Evolutionary conservation across 306 rosid species (phyloP), one percentile per base, ranked within the genome.

Genomic region (Quercus mongolica): DNA sequence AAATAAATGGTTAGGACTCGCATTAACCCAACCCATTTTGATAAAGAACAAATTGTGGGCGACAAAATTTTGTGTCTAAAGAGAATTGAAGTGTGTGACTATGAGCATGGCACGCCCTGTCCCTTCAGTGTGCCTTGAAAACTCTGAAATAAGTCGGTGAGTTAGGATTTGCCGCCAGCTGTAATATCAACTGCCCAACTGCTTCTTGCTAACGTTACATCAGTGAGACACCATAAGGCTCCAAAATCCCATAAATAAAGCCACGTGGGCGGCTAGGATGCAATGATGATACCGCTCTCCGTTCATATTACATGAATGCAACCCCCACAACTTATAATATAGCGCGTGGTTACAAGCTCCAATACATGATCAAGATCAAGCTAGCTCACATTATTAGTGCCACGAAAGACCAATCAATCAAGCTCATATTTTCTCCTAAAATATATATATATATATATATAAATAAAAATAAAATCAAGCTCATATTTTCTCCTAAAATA

Each of bases 121-220:
- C 65, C 65, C 10, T 21, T 49, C 44, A 19, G 8, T 35, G 38
- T 6, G 4, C n/a, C 19, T 58, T 57, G 49, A 26, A 78, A 25
- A n/a, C 49, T 4, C 41, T 15, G 25, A 33, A 12, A 41, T 19
- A 72, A 85, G 90, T 89, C 90, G 90, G 93, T 87, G 91, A 31
- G 52, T 59, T 58, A 38, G 73, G 82, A 76, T 87, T 75, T 77
- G 80, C 8, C 69, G 87, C 86, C 92, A 89, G 92, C 94, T 91
- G 88, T 75, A 18, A 46, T 30, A 76, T 80, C 83, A 91, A 87
- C 96, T 84, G 85, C 85, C 87, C 86, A 92, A 87, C 96, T 82
- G 95, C 90, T 84, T 84, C 86, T 67, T 61, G 46, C 80, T 25
- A 77, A 75, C 71, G 78, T 68, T 71, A 12, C 69, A 33, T 75